phyloP scores from a whole-genome alignment of 192 early-diverging fungal genomes.

The Phycomyces blakesleeanus region DNA sequence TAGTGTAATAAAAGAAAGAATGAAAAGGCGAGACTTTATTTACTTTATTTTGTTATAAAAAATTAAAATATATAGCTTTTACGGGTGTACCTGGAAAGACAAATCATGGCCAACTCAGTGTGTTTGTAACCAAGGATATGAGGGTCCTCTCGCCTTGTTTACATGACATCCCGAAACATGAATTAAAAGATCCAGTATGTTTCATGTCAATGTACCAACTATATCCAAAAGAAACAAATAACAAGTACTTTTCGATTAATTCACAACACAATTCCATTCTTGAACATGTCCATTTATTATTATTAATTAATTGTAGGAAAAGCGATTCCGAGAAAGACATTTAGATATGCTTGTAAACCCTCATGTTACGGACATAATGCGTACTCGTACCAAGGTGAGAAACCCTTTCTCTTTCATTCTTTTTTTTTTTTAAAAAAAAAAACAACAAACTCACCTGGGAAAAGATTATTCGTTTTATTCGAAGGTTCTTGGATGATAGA shows the following conservation, averaged over 20 bases:
- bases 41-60: too few relatives aligned
- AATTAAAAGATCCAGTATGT: conserved; percentile 52
- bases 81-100: conserved; percentile 69
- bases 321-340: conserved; percentile 67
- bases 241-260: too few relatives aligned
- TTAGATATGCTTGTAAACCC: conserved; percentile 75
- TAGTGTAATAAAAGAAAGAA: too few relatives aligned
- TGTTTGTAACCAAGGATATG: conserved; percentile 53
- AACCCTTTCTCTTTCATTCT: too few relatives aligned
- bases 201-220: too few relatives aligned
- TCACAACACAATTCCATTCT: too few relatives aligned
- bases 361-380: conserved; percentile 44
- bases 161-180: conserved; percentile 61
- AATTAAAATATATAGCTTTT: conserved; percentile 35
- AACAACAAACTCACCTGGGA: background rate
- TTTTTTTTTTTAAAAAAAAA: background rate
- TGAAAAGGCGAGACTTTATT: too few relatives aligned
- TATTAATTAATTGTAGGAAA: conserved; percentile 40
- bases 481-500: conserved; percentile 57
- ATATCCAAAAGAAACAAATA: too few relatives aligned
- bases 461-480: conserved; percentile 57
- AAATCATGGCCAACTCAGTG: conserved; percentile 61
- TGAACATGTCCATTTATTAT: too few relatives aligned
- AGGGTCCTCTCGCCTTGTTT: conserved; percentile 67
- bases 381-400: conserved; percentile 50